Evolutionary conservation across 176 grass and related monocot genomes (phyloP).

Genomic region (Musa acuminata): DNA sequence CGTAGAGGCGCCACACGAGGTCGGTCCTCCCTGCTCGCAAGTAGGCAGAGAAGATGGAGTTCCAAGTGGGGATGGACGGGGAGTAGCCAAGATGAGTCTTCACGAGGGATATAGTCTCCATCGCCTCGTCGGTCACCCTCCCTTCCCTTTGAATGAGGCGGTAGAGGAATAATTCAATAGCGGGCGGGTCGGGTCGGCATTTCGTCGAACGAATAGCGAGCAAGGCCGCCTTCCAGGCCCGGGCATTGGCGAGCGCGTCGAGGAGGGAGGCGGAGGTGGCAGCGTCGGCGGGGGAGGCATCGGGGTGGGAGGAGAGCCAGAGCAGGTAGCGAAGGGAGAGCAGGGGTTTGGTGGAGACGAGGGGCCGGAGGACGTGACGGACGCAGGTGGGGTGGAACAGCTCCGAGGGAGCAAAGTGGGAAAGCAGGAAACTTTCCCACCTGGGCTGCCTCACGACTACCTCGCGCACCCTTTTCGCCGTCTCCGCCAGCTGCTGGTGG

Average conservation of each 20-base stretch:
- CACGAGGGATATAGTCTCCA: neutral
- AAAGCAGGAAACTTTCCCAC: conserved; percentile 11
- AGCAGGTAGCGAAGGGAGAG: conserved; percentile 46
- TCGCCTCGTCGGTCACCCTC: neutral
- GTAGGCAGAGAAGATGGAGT: conserved; percentile 21
- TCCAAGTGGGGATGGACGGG: conserved; percentile 32
- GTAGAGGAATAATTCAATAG: conserved; percentile 30
- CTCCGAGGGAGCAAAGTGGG: conserved; percentile 5
- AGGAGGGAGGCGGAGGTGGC: conserved; percentile 9
- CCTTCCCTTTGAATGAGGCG: conserved; percentile 14
- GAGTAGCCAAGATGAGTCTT: conserved; percentile 26
- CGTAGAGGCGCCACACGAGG: conserved; percentile 51
- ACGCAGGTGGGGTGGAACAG: conserved; percentile 48
- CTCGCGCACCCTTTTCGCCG: neutral
- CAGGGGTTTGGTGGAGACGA: conserved; percentile 22
- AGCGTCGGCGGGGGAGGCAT: neutral
- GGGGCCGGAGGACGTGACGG: conserved; percentile 33
- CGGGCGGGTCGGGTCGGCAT: conserved; percentile 12
- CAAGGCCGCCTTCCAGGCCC: conserved; percentile 4
- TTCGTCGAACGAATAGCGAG: conserved; percentile 20
- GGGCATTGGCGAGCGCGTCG: neutral
- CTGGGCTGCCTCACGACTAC: neutral
- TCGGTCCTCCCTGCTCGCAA: conserved; percentile 34
- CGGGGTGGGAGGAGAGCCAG: conserved; percentile 19
- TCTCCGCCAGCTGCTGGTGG: neutral